Base-by-base conservation (phyloP, 176 grass and related monocot species). In the Rhipidocladum racemiflorum region DNA sequence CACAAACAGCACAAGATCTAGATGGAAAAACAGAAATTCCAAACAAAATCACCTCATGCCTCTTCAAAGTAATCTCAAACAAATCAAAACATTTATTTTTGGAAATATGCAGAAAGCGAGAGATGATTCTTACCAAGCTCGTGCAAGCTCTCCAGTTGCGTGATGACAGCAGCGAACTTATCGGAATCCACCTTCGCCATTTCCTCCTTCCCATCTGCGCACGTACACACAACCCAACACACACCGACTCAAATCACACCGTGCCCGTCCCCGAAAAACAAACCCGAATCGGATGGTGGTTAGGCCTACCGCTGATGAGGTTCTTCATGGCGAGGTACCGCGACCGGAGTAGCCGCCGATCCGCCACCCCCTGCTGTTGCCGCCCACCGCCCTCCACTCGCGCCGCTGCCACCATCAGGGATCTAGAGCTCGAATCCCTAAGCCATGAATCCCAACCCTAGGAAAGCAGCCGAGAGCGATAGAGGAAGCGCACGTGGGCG, bases 181-280 rank as follows among this genome's bases (percentile, higher is more conserved):
- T 84, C 79, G 14, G 91, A 92, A 76, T 90, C 92, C 36, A 34
- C 61, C 62, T 59, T 92, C 6, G 67, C 71, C 60, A 97, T 92
- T 79, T 92, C 94, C 9, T 92, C 91, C 79, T 81, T 90, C 83
- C 89, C 90, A 89, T 97, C 94, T 97, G 87, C 83, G 24, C 24
- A 3, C 30, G 55, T n/a, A n/a, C 77, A 36, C 43, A 44, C n/a
- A n/a, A 32, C 3, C 36, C 13, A 11, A 75, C 11, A 23, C 28
- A 36, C n/a, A 3, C 8, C 51, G 14, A 4, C 45, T 73, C 59
- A 84, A 46, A 79, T 17, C 56, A 13, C 60, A 30, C 21, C 44
- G 14, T 61, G 23, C 35, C 59, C 43, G 55, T 3, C 3, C 25
- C 50, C 18, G 35, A 34, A 48, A 17, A 9, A 11, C 39, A n/a